phyloP scores from a whole-genome alignment of 129 eudicot species.

The Silybum marianum region DNA sequence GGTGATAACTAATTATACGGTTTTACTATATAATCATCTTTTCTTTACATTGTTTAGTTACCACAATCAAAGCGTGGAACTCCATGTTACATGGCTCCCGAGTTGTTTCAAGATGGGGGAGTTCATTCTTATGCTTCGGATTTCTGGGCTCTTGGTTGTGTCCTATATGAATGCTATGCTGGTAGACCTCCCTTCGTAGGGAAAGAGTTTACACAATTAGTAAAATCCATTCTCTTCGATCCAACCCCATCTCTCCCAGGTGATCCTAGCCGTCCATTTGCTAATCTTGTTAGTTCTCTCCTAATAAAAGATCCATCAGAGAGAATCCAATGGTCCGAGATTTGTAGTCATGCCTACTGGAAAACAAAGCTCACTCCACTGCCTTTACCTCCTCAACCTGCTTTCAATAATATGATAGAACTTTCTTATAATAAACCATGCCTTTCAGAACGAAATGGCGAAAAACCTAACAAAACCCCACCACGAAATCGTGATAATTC shows the following conservation, averaged over 20 bases:
- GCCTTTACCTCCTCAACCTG: slow-evolving; percentile 89
- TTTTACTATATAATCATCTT: slow-evolving; percentile 13
- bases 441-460: slow-evolving; percentile 66
- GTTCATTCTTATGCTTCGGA: slow-evolving; percentile 98
- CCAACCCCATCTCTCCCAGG: slow-evolving; percentile 91
- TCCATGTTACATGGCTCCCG: slow-evolving; percentile 99
- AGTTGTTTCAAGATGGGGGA: slow-evolving; percentile 94
- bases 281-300: slow-evolving; percentile 80
- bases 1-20: background rate
- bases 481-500: slow-evolving; percentile 55
- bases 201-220: slow-evolving; percentile 83
- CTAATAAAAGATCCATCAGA: slow-evolving; percentile 89
- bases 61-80: slow-evolving; percentile 99
- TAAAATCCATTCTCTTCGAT: slow-evolving; percentile 74
- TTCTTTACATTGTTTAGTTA: slow-evolving; percentile 51
- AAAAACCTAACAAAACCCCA: slow-evolving; percentile 69
- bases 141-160: slow-evolving; percentile 99
- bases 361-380: slow-evolving; percentile 55
- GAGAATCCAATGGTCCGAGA: slow-evolving; percentile 91
- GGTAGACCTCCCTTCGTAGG: slow-evolving; percentile 90
- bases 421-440: slow-evolving; percentile 57
- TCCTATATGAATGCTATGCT: slow-evolving; percentile 82
- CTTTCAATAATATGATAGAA: slow-evolving; percentile 74
- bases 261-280: slow-evolving; percentile 77
- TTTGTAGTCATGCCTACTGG: slow-evolving; percentile 88